Percentiles rank a stretch among this genome's conserved stretches.
Conservation (phyloP, 805 yeast genomes). For the Teunomyces funiuensis region DNA sequence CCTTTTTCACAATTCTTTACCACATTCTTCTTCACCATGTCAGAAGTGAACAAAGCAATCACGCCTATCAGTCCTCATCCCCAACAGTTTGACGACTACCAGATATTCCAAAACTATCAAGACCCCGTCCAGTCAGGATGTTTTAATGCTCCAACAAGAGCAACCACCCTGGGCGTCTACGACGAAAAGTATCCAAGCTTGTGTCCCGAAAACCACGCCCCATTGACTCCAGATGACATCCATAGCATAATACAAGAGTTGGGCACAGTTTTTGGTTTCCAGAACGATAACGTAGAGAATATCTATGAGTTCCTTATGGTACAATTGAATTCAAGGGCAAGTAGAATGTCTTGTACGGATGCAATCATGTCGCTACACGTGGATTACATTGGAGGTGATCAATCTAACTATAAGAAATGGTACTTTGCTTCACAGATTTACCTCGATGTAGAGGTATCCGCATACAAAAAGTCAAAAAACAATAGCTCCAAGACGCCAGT, state of each 20-base stretch:
- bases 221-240: conserved; percentile 48
- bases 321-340: conserved; percentile 82
- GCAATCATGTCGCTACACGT: conserved; percentile 81
- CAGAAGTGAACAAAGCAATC: background rate
- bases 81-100: conserved; percentile 3
- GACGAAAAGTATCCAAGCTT: conserved; percentile 7
- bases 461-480: conserved; percentile 26
- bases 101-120: conserved; percentile 6
- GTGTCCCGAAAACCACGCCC: conserved; percentile 16
- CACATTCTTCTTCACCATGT: background rate
- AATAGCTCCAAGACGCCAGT: no score
- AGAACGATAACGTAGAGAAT: conserved; percentile 70
- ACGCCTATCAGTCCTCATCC: background rate
- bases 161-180: background rate
- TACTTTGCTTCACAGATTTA: conserved; percentile 83
- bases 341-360: conserved; percentile 67
- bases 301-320: conserved; percentile 80
- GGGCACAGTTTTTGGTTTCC: conserved; percentile 77
- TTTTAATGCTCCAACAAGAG: background rate
- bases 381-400: conserved; percentile 89
- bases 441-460: conserved; percentile 67
- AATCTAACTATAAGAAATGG: conserved; percentile 89
- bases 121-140: conserved; percentile 5
- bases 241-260: conserved; percentile 57
- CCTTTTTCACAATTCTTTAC: background rate